Evolutionary conservation across 2,329 filamentous ascomycete species (phyloP), one percentile per base, ranked within the genome.

Genomic region (Alternaria longipes): DNA sequence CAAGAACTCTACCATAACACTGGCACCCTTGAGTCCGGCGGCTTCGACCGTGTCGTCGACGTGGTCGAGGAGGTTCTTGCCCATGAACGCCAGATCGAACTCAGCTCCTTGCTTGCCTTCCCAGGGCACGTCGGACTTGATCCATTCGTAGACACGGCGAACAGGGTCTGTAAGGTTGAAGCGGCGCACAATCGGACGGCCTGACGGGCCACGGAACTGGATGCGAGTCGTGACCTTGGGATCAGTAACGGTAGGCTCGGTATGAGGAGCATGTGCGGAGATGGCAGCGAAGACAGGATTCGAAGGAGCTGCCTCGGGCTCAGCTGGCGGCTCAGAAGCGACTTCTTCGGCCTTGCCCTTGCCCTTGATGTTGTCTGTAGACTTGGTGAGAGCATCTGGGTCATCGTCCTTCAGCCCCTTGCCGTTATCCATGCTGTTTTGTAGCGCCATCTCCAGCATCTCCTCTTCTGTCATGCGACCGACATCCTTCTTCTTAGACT

Each of bases 381-480:
- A 87, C 74, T 92, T 92, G 1, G 95, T 98, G 52, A 97, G 84
- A 34, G 92, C 90, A 79, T 99, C 95, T 0, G 94, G 94, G 69
- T 98, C 94, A 60, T 90, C 85, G 8, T 91, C 83, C 68, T 87
- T 89, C 0, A 86, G 71, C 50, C 74, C 79, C 55, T 74, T 78
- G 32, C 85, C 78, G 54, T 81, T 86, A 14, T 88, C 89, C 46
- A 98, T 82, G 74, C 94, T 97, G 81, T 96, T 95, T 77, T 94
- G 89, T 74, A 99, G 79, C 0, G 95, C 95, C 86, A 97, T 89
- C 78, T 97, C 91, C 69, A 99, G 83, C 93, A 97, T 97, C 81
- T 99, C 94, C 51, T 98, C 94, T 76, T 99, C 95, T 0, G 93
- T 97, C 90, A 99, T 94, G 40, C 91, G 89, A 60, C 91, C 91